Percentiles rank a stretch among this genome's conserved stretches.
These are phyloP conservation scores for Aureobasidium mangrovei DNA, from an alignment of 2,329 filamentous ascomycete genomes.

Conservation along the genomic window DNA sequence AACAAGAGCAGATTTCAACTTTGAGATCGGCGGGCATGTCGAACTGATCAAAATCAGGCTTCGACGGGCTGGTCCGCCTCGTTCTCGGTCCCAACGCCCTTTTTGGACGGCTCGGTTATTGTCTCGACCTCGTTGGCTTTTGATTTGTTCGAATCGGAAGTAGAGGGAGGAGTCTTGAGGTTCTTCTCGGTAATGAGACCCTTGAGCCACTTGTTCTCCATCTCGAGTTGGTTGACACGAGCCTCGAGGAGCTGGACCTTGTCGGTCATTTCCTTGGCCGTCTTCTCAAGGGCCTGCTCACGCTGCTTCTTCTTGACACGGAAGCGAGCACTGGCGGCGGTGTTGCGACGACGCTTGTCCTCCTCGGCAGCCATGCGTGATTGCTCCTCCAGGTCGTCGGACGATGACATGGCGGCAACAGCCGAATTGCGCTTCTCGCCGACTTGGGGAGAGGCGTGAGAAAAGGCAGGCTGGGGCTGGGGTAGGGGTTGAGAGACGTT, in stretches of 20 bases:
- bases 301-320: slow-evolving; percentile 49
- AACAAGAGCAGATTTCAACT: neutral
- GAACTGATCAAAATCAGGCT: neutral
- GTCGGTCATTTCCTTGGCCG: slow-evolving; percentile 43
- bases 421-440: slow-evolving; percentile 41
- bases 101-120: slow-evolving; percentile 4
- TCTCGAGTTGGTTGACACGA: slow-evolving; percentile 42
- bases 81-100: slow-evolving; percentile 8
- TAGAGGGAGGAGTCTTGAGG: slow-evolving; percentile 20
- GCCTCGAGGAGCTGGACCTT: slow-evolving; percentile 37
- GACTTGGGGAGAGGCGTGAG: slow-evolving; percentile 16
- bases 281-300: slow-evolving; percentile 44
- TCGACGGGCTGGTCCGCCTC: slow-evolving; percentile 8
- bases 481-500: slow-evolving; percentile 18
- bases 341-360: slow-evolving; percentile 46
- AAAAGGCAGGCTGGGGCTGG: slow-evolving; percentile 15
- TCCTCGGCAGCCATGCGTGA: slow-evolving; percentile 42
- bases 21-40: neutral
- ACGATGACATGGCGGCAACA: slow-evolving; percentile 23
- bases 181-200: slow-evolving; percentile 44
- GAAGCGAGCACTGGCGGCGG: slow-evolving; percentile 44
- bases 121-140: neutral
- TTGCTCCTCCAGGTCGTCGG: slow-evolving; percentile 35
- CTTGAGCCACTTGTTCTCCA: slow-evolving; percentile 46
- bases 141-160: neutral